phyloP scores from a whole-genome alignment of 441 rosid genomes.

The Monsonia emarginata region DNA sequence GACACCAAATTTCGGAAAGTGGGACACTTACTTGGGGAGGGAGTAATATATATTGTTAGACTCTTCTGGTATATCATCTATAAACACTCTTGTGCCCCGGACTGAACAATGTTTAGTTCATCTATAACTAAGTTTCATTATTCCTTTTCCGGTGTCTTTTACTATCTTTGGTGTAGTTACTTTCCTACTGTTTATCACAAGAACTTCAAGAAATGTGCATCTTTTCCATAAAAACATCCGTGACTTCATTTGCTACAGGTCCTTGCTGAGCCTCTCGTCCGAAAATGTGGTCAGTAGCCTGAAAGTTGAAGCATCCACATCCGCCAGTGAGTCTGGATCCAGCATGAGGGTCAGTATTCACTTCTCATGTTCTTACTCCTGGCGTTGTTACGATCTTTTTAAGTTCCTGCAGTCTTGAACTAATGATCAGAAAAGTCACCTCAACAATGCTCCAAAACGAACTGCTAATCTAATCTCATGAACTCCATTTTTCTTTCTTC shows the following conservation, averaged over 20 bases:
- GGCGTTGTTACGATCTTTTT: no score
- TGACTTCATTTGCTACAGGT: conserved; percentile 32
- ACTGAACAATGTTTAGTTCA: no score
- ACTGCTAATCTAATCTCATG: no score
- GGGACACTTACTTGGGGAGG: no score
- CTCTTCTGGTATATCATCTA: not conserved
- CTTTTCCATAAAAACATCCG: not conserved
- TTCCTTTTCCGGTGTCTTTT: not conserved
- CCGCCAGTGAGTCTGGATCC: conserved; percentile 20
- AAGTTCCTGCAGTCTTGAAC: no score
- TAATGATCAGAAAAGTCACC: no score
- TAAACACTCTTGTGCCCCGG: no score
- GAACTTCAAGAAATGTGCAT: not conserved
- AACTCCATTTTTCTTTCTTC: not conserved
- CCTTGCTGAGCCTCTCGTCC: conserved; percentile 40
- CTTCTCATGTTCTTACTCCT: not conserved
- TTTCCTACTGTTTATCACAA: not conserved
- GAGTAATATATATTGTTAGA: no score
- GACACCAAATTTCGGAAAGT: no score
- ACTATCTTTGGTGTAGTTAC: not conserved
- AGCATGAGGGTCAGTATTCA: conserved; percentile 39
- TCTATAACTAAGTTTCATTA: no score
- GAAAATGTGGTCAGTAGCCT: conserved; percentile 37
- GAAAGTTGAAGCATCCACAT: conserved; percentile 25
- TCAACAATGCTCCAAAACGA: no score